A percentile compares a stretch with the other conserved stretches of the same genome.
Conservation (phyloP, 148 eudicot genomes). For the Camellia granthamiana region DNA sequence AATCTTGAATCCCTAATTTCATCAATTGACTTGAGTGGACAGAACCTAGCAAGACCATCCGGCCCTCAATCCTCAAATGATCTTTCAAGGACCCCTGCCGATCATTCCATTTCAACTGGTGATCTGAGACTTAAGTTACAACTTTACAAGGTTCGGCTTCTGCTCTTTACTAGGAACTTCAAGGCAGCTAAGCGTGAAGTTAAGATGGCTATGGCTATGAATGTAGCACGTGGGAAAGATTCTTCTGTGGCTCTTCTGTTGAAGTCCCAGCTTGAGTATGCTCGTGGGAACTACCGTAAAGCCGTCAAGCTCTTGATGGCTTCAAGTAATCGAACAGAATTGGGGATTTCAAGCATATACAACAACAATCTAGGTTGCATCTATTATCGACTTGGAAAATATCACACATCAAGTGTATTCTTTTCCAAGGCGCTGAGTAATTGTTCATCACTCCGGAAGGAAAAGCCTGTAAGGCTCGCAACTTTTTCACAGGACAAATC, state of each 20-base stretch:
- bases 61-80: slow-evolving; percentile 51
- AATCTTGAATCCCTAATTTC: slow-evolving; percentile 70
- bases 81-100: slow-evolving; percentile 39
- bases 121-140: slow-evolving; percentile 82
- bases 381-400: slow-evolving; percentile 68
- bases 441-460: slow-evolving; percentile 58
- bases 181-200: slow-evolving; percentile 96
- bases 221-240: slow-evolving; percentile 73
- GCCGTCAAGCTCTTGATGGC: slow-evolving; percentile 90
- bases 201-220: slow-evolving; percentile 81
- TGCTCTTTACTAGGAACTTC: slow-evolving; percentile 71
- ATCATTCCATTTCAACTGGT: slow-evolving; percentile 48
- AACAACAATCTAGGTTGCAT: slow-evolving; percentile 92
- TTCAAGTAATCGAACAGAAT: slow-evolving; percentile 55
- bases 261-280: slow-evolving; percentile 92
- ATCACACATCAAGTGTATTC: slow-evolving; percentile 64
- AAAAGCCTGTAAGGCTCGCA: slow-evolving; percentile 62
- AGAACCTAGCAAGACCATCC: slow-evolving; percentile 51
- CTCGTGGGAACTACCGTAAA: slow-evolving; percentile 78
- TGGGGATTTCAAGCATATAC: slow-evolving; percentile 59
- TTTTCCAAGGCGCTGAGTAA: slow-evolving; percentile 73
- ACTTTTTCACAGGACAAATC: slow-evolving; percentile 78
- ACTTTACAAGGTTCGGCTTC: slow-evolving; percentile 69
- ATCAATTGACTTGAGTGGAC: slow-evolving; percentile 62
- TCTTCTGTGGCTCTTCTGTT: slow-evolving; percentile 75